A percentile compares a stretch with the other conserved stretches of the same genome.
Conservation (phyloP, 352 stramenopile species). For the Phytophthora hibernalis region DNA sequence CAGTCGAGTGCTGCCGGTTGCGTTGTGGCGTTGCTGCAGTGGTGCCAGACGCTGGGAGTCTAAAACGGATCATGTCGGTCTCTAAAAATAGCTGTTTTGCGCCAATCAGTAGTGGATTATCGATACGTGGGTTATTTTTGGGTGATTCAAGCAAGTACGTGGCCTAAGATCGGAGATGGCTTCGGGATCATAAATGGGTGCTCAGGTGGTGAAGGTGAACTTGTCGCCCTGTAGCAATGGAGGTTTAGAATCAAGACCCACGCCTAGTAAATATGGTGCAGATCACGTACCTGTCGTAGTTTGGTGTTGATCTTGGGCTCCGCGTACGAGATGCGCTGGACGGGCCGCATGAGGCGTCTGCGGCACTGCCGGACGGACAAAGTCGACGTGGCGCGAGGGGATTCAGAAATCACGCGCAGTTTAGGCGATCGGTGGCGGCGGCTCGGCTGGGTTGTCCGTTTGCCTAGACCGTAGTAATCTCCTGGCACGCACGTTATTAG, state of each 20-base stretch:
- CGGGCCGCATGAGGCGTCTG: conserved; percentile 36
- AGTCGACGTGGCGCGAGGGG: conserved; percentile 23
- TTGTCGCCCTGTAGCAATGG: conserved; percentile 59
- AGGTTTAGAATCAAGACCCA: conserved; percentile 21
- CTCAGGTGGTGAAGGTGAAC: conserved; percentile 81
- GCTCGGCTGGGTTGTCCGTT: conserved; percentile 26
- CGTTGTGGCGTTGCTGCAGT: conserved; percentile 41
- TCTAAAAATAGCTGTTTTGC: conserved; percentile 38
- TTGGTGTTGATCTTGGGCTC: conserved; percentile 86
- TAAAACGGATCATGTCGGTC: conserved; percentile 30
- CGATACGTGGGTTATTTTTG: conserved; percentile 31
- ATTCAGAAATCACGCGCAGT: conserved; percentile 17
- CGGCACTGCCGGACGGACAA: conserved; percentile 31
- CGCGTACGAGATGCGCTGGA: conserved; percentile 61
- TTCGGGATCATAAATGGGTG: conserved; percentile 10
- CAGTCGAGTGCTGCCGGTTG: conserved; percentile 38
- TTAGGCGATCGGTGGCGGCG: conserved; percentile 24
- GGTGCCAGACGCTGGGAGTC: too few species aligned
- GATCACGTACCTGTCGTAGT: conserved; percentile 66
- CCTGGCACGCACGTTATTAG: conserved; percentile 43
- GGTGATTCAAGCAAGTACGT: conserved; percentile 19
- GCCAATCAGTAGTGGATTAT: conserved; percentile 21
- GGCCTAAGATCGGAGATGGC: conserved; percentile 4
- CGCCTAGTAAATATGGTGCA: conserved; percentile 3
- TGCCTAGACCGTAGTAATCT: conserved; percentile 72